A percentile compares a stretch with the other conserved stretches of the same genome.
Conservation (phyloP, 306 rosid genomes). For the Carpinus viminea region DNA sequence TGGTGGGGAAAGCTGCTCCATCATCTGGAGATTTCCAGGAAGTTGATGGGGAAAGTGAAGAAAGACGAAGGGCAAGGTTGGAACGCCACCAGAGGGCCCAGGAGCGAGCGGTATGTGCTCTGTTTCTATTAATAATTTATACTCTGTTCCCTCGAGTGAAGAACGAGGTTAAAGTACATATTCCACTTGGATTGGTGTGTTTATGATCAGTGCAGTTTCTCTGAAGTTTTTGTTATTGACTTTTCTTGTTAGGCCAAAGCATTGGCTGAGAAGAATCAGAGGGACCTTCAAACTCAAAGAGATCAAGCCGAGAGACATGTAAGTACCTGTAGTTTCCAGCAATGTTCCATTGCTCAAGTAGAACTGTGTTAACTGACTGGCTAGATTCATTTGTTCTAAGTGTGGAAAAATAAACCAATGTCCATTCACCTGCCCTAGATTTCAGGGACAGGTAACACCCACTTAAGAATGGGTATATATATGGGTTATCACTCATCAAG, state of each 20-base stretch:
- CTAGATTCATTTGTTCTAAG: no score
- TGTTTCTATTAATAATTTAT: slow-evolving; percentile 20
- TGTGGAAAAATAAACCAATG: no score
- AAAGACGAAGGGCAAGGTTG: slow-evolving; percentile 86
- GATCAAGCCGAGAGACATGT: slow-evolving; percentile 99
- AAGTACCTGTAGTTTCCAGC: slow-evolving; percentile 32
- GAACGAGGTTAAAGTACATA: slow-evolving; percentile 6
- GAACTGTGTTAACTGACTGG: no score
- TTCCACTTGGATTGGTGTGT: not conserved
- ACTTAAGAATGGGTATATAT: no score
- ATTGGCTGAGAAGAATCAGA: slow-evolving; percentile 90
- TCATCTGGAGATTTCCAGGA: slow-evolving; percentile 83
- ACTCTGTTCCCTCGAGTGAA: slow-evolving; percentile 6
- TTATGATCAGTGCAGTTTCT: slow-evolving; percentile 14
- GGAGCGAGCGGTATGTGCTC: slow-evolving; percentile 79
- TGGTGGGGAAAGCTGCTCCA: slow-evolving; percentile 58
- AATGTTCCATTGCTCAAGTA: not conserved
- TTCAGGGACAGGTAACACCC: no score
- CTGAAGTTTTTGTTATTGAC: slow-evolving; percentile 25
- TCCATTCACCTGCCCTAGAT: no score
- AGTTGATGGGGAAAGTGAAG: slow-evolving; percentile 93
- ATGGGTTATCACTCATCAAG: no score
- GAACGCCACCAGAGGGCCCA: slow-evolving; percentile 90
- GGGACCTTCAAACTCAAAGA: slow-evolving; percentile 93
- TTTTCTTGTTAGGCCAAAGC: slow-evolving; percentile 68